Evolutionary conservation across 1,284 basidiomycete genomes (phyloP).

Genomic region (Ceratobasidium papillatum): DNA sequence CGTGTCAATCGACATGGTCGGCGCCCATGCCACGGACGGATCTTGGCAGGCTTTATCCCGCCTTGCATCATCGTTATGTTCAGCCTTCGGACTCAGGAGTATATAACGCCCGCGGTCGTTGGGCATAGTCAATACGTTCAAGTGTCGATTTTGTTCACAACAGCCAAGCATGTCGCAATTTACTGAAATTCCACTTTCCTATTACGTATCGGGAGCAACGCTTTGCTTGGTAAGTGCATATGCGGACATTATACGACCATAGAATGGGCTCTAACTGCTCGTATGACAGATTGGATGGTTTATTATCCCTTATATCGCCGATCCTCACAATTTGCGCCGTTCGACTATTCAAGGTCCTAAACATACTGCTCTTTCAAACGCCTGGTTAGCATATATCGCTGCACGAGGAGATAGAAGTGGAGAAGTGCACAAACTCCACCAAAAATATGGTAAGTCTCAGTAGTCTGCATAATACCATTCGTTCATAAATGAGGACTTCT

Average conservation of each 20-base stretch:
- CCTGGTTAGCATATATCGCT: conserved; percentile 76
- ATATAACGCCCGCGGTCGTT: not conserved
- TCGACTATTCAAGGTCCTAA: conserved; percentile 74
- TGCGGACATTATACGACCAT: not conserved
- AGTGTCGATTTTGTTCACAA: not conserved
- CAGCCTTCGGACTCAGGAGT: not conserved
- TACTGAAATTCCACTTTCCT: not conserved
- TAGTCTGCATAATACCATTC: not conserved
- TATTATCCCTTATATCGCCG: conserved; percentile 3
- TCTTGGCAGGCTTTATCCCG: conserved; percentile 5
- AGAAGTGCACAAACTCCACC: conserved; percentile 77
- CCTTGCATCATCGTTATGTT: not conserved
- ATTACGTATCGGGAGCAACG: not conserved
- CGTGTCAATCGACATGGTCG: not conserved
- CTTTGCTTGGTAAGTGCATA: not conserved
- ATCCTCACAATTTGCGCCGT: conserved; percentile 2
- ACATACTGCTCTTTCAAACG: conserved; percentile 76
- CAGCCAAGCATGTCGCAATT: not conserved
- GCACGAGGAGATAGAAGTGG: conserved; percentile 78
- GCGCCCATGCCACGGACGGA: conserved; percentile 24
- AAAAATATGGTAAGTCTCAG: conserved; percentile 69
- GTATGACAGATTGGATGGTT: not conserved
- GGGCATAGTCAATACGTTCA: not conserved
- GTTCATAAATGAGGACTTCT: not conserved
- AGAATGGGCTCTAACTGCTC: not conserved